Base-by-base conservation (phyloP, 1,284 basidiomycete species). In the Cutaneotrichosporon spelunceum region DNA sequence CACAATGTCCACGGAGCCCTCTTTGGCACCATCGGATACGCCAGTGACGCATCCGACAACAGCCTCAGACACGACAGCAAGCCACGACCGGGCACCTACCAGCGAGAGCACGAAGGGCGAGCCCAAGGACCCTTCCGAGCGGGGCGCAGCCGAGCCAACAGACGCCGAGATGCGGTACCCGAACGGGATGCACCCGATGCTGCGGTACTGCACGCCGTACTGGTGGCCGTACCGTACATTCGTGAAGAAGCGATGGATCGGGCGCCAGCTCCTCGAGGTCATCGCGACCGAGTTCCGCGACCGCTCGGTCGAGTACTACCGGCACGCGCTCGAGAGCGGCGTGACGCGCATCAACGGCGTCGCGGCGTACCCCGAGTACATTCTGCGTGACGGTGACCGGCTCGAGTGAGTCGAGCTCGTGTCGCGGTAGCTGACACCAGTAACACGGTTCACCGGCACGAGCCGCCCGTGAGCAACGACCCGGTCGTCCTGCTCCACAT, bases 361-460 rank as follows among this genome's bases (percentile, higher is more conserved):
- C 57, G 81, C 86, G 16, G 93, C 93, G 3, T 84, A 82, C 48
- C 88, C 91, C 4, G 87, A 90, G 61, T 89, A 88, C 10, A 83
- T 94, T 26, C 83, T 99, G 56, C 82, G 82, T 60, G 89, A 96
- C 72, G 92, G 93, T 11, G 96, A 99, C 78, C 83, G 90, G 56
- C 87, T 97, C 60, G 91, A 93, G 91, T 92, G 65, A 66, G 88
- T 83, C 48, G 53, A 42, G 8, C 30, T 33, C 30, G 11, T 11
- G 2, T 30, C 36, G 53, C 4, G 19, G 19, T 6, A 24, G 30
- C 59, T 61, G 26, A 60, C 44, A n/a, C 4, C 67, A 95, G 92
- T 72, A 97, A 97, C 74, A 85, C 92, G 5, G 92, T 95, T 2
- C 94, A 97, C 78, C 83, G 92, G 19, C 96, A 99, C 75, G 96